phyloP scores from a whole-genome alignment of 2,329 filamentous ascomycete genomes.

The Fusarium piperis region DNA sequence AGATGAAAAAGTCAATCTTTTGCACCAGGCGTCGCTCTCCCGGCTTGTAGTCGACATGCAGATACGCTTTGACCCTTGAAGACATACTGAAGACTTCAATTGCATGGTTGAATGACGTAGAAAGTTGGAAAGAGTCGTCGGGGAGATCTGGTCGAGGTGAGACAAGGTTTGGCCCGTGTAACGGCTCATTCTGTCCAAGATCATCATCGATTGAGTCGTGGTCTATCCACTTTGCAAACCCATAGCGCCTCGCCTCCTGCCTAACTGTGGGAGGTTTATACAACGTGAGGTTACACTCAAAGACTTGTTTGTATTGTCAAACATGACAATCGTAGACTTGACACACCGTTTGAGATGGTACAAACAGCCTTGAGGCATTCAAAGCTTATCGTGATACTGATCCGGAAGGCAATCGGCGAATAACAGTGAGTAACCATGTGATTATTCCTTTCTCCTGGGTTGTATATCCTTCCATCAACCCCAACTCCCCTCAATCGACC shows the following conservation, averaged over 20 bases:
- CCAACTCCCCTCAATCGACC: neutral
- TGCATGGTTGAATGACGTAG: neutral
- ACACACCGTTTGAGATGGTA: neutral
- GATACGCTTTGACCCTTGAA: slow-evolving; percentile 45
- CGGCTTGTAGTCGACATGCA: slow-evolving; percentile 48
- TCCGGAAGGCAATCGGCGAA: neutral
- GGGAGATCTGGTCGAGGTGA: neutral
- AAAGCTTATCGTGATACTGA: neutral
- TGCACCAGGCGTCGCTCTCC: slow-evolving; percentile 59
- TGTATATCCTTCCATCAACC: neutral
- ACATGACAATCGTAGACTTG: neutral
- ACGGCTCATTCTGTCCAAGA: neutral
- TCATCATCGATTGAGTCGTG: neutral
- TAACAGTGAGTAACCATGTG: neutral
- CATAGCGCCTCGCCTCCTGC: neutral
- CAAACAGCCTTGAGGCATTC: neutral
- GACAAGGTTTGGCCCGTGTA: neutral
- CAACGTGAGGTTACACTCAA: neutral
- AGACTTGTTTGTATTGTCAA: neutral
- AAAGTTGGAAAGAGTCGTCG: neutral
- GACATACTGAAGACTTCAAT: slow-evolving; percentile 2
- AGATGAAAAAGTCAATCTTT: slow-evolving; percentile 72
- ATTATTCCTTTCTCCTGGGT: neutral
- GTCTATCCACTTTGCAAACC: neutral
- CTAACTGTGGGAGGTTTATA: neutral